Base-by-base conservation (phyloP, 1,139 yeast species). In the Hyphopichia pseudoburtonii region DNA sequence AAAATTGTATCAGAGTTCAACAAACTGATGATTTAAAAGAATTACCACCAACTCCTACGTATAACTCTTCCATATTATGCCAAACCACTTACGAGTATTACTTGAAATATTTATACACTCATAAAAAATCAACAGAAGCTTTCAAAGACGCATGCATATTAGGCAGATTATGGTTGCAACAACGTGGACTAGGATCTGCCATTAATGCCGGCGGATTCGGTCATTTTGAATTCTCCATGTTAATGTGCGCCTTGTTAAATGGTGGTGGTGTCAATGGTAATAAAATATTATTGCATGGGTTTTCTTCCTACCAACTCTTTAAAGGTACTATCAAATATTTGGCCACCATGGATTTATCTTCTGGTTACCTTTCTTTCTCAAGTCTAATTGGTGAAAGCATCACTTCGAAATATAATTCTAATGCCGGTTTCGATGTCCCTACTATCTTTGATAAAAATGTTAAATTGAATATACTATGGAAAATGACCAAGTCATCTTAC, bases 271-370 rank as follows among this genome's bases (percentile, higher is more conserved):
- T 69, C 9, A 75, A 73, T 46, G 90, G 94, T 16, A 83, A 83
- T 51, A 83, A 81, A 51, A 82, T 88, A 23, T 68, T 92, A 40
- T 62, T 89, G 32, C 83, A 82, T 49, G 98, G 97, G 1, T 90
- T 86, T 57, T 87, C 96, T 3, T 84, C 95, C 21, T 92, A 89
- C 57, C 98, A 92, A 62, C 66, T 92, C 39, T 92, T 92, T 67
- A 89, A 87, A 58, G 96, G 95, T 54, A 80, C 88, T 2, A 72
- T 92, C 36, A 81, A 82, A 50, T 90, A 84, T 51, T 58, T 92
- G 43, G 94, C 97, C 2, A 77, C 87, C 3, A 80, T 82, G 69
- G 92, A 86, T 53, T 62, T 90, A 38, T 60, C 70, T 17, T 62
- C 66, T 14, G 92, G 92, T 0, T 81, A 83, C 50, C 64, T 85